Evolutionary conservation across 2,329 filamentous ascomycete species (phyloP), one percentile per base, ranked within the genome.

Genomic region (Leptodontidium sp.): DNA sequence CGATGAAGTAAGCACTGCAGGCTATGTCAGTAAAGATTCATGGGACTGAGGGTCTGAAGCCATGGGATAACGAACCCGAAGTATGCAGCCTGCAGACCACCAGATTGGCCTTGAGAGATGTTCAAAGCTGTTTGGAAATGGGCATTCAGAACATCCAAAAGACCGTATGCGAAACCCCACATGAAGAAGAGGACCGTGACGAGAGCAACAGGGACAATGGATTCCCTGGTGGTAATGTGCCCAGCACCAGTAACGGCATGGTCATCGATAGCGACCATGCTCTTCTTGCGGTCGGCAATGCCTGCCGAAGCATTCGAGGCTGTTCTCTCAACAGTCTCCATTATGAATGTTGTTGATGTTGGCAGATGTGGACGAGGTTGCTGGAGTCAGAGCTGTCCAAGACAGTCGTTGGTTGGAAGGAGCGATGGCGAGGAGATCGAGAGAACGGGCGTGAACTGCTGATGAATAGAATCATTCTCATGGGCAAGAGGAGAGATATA

Each of bases 121-220:
- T 77, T 58, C 88, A 90, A 65, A 91, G 89, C 38, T 86, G 89
- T 47, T 84, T 86, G 75, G 57, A 76, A 76, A 57, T 76, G 74
- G 8, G 74, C 71, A 77, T 97, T 97, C 45, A 97, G 85, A 0
- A 91, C 91, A 75, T 95, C 93, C 4, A 97, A 83, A 1, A 97
- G 85, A 0, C 94, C 94, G 74, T 97, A 97, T 0, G 93, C 94
- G 67, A 97, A 91, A 0, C 94, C 94, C 93, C 93, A 97, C 12
- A 97, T 82, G 72, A 97, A 88, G 80, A 97, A 97, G 0, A 97
- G 82, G 9, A 95, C 85, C 0, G 92, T 92, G 32, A 96, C 93
- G 53, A 74, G 65, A 47, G 64, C 59, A 45, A 74, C 72, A 32
- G 72, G 72, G 1, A 74, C 72, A 93, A 84, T 43, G 85, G 85